phyloP scores from a whole-genome alignment of 1,139 yeast genomes.

The Sugiyamaella neomexicana region DNA sequence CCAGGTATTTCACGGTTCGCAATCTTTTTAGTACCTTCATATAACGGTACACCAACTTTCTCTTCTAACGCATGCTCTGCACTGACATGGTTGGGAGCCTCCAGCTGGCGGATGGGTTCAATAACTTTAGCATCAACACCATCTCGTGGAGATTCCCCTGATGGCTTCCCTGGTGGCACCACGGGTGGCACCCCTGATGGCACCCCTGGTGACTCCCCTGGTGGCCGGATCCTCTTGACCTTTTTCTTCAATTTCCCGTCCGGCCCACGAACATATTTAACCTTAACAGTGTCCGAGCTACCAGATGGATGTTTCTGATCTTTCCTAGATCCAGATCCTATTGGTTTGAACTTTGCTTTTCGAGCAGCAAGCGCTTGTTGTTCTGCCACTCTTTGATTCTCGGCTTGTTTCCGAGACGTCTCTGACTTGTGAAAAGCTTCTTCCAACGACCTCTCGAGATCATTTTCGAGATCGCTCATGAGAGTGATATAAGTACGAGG shows the following conservation, averaged over 20 bases:
- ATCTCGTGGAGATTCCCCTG: no score
- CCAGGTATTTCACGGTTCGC: no score
- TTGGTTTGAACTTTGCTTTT: constrained; percentile 11
- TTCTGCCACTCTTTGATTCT: not conserved
- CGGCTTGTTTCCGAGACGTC: not conserved
- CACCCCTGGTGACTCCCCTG: no score
- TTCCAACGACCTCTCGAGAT: constrained; percentile 11
- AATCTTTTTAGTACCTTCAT: no score
- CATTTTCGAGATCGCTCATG: constrained; percentile 7
- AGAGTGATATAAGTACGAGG: not conserved
- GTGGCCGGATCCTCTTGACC: constrained; percentile 2
- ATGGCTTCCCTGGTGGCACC: no score
- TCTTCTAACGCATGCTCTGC: no score
- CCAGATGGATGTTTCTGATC: not conserved
- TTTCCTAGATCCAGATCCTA: constrained; percentile 3
- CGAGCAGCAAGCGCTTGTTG: constrained; percentile 4
- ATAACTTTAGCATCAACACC: no score
- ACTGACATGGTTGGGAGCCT: no score
- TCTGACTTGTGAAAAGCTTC: constrained; percentile 7
- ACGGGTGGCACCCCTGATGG: no score
- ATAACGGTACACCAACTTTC: no score
- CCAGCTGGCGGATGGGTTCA: no score
- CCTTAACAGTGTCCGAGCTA: not conserved
- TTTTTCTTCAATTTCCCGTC: constrained; percentile 11
- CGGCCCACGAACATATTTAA: constrained; percentile 15